phyloP scores from a whole-genome alignment of 177 flowering plant species.

The Vitis hybrid region DNA sequence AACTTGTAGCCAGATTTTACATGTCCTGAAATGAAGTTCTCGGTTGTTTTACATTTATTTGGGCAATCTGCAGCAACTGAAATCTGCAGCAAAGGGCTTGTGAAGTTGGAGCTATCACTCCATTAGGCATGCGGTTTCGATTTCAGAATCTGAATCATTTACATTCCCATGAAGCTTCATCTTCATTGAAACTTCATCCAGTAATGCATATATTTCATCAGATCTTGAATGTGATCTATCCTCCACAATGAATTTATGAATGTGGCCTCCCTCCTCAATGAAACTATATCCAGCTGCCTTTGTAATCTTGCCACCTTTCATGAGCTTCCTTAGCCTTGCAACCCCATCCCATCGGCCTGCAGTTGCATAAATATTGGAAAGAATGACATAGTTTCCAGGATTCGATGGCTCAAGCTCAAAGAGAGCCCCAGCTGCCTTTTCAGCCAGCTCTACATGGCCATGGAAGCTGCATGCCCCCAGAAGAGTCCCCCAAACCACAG shows the following conservation, averaged over 20 bases:
- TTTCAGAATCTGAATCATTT: constrained; percentile 23
- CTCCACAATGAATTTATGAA: constrained; percentile 71
- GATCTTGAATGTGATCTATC: constrained; percentile 63
- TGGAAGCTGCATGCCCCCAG: constrained; percentile 85
- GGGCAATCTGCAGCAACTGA: neutral
- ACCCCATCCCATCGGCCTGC: constrained; percentile 70
- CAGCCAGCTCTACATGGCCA: constrained; percentile 62
- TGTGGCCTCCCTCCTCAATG: constrained; percentile 57
- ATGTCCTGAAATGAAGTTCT: too few relatives aligned
- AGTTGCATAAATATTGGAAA: constrained; percentile 79
- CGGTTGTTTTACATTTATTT: too few relatives aligned
- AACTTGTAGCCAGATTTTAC: too few relatives aligned
- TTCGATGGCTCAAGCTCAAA: constrained; percentile 80
- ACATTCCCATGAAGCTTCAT: constrained; percentile 36
- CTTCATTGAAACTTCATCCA: constrained; percentile 40
- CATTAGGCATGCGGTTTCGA: constrained; percentile 19
- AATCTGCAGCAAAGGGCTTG: too few relatives aligned
- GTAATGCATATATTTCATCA: constrained; percentile 46
- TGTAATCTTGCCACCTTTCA: constrained; percentile 55
- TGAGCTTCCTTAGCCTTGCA: constrained; percentile 56
- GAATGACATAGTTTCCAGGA: constrained; percentile 79
- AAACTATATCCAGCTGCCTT: constrained; percentile 81
- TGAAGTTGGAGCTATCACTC: neutral
- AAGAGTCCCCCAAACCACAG: constrained; percentile 80
- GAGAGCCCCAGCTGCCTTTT: constrained; percentile 65